phyloP scores from a whole-genome alignment of 768 basidiomycete genomes.

The Tephrocybe sp. region DNA sequence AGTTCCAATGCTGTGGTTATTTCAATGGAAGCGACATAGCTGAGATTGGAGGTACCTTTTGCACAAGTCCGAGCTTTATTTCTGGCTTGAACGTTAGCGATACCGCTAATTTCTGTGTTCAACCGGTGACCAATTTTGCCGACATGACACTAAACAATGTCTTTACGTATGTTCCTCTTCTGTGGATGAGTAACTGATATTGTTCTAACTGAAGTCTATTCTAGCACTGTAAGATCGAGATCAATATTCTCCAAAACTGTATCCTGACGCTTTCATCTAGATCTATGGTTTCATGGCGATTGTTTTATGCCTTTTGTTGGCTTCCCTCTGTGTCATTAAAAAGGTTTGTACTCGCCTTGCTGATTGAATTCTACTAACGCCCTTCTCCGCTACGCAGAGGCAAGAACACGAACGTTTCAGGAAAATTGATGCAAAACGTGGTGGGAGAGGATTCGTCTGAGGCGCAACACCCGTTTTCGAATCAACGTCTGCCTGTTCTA shows the following conservation, averaged over 20 bases:
- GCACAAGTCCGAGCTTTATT: constrained; percentile 44
- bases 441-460: constrained; percentile 85
- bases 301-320: constrained; percentile 71
- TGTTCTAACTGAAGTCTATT: constrained; percentile 8
- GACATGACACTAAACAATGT: constrained; percentile 76
- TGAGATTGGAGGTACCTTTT: constrained; percentile 64
- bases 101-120: constrained; percentile 64
- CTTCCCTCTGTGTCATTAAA: constrained; percentile 85
- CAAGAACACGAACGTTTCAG: constrained; percentile 82
- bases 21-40: constrained; percentile 63
- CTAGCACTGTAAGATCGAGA: constrained; percentile 42
- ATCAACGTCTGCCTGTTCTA: neutral
- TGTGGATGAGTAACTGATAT: neutral
- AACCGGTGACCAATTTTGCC: constrained; percentile 63
- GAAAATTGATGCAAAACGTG: constrained; percentile 88
- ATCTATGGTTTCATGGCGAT: constrained; percentile 87
- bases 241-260: neutral
- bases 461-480: neutral
- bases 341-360: constrained; percentile 45
- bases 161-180: constrained; percentile 68
- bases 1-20: constrained; percentile 89
- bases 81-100: constrained; percentile 38
- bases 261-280: constrained; percentile 27
- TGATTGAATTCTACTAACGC: neutral
- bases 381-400: constrained; percentile 45